Conservation (phyloP, 129 eudicot species). For the Calendula officinalis region DNA sequence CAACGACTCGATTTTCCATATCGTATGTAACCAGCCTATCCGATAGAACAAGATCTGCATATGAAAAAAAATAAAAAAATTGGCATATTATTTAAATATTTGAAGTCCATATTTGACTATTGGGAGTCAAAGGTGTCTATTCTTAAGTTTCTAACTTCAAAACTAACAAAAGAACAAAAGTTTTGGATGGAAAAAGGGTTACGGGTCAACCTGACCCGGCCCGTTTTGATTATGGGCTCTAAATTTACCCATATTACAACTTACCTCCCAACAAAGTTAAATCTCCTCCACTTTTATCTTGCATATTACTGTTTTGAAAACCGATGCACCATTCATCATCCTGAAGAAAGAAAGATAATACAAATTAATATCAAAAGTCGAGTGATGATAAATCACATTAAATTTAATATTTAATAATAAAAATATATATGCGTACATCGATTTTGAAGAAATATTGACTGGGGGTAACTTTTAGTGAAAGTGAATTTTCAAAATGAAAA, state of each 20-base stretch:
- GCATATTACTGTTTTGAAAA: slow-evolving; percentile 69
- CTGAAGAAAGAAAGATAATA: slow-evolving; percentile 32
- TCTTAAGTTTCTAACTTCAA: too few species aligned
- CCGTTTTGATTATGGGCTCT: background rate
- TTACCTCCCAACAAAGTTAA: slow-evolving; percentile 85
- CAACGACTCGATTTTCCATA: slow-evolving; percentile 64
- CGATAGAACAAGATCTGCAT: slow-evolving; percentile 70
- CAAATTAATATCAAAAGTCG: background rate
- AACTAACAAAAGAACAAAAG: too few species aligned
- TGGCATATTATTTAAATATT: background rate
- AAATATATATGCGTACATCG: slow-evolving; percentile 30
- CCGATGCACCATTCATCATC: slow-evolving; percentile 74
- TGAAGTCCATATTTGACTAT: background rate
- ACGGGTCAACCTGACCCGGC: background rate
- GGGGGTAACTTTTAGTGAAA: slow-evolving; percentile 59
- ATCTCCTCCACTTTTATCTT: slow-evolving; percentile 58
- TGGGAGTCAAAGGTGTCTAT: too few species aligned
- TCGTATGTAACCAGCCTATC: slow-evolving; percentile 72
- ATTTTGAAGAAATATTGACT: slow-evolving; percentile 68
- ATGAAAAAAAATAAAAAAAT: background rate
- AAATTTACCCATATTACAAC: background rate
- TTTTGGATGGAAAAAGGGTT: too few species aligned
- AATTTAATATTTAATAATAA: background rate
- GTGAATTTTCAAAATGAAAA: slow-evolving; percentile 60
- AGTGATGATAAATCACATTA: background rate